A percentile compares a stretch with the other conserved stretches of the same genome.
phyloP scores from a whole-genome alignment of 2,329 filamentous ascomycete species.

The Lachnellula arida region DNA sequence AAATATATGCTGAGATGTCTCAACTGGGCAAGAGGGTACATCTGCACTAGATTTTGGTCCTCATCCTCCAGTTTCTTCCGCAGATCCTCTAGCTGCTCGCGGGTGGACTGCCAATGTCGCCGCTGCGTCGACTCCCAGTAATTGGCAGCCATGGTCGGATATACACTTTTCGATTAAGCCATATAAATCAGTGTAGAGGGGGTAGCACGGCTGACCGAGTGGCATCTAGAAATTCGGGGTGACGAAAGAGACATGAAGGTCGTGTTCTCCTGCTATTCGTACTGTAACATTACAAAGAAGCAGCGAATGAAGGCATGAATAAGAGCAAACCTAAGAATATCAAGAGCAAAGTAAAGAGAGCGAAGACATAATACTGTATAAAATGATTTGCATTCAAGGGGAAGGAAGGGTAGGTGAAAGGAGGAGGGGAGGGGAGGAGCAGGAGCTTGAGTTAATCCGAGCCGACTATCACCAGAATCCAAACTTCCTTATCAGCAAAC shows the following conservation, averaged over 20 bases:
- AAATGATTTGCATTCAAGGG: neutral
- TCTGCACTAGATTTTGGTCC: constrained; percentile 67
- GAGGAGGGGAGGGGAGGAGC: neutral
- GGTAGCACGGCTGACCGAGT: too few species aligned
- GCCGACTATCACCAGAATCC: neutral
- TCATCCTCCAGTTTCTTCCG: constrained; percentile 73
- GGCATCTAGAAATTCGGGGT: too few species aligned
- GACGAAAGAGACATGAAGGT: too few species aligned
- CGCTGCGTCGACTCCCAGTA: constrained; percentile 96
- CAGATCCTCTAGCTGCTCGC: constrained; percentile 70
- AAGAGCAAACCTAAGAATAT: neutral
- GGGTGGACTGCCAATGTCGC: constrained; percentile 84
- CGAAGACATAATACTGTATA: too few species aligned
- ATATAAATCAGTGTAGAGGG: too few species aligned
- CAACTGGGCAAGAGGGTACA: constrained; percentile 76
- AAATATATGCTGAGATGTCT: constrained; percentile 88
- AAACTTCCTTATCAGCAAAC: neutral
- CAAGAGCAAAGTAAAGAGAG: neutral
- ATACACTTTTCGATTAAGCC: neutral
- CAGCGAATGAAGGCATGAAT: too few species aligned
- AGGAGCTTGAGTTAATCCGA: neutral
- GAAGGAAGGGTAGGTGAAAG: neutral
- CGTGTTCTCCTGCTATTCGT: too few species aligned
- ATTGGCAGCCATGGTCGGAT: constrained; percentile 49
- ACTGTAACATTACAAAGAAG: too few species aligned